Base-by-base conservation (phyloP, 208 protist species). In the Leptomonas seymouri region DNA sequence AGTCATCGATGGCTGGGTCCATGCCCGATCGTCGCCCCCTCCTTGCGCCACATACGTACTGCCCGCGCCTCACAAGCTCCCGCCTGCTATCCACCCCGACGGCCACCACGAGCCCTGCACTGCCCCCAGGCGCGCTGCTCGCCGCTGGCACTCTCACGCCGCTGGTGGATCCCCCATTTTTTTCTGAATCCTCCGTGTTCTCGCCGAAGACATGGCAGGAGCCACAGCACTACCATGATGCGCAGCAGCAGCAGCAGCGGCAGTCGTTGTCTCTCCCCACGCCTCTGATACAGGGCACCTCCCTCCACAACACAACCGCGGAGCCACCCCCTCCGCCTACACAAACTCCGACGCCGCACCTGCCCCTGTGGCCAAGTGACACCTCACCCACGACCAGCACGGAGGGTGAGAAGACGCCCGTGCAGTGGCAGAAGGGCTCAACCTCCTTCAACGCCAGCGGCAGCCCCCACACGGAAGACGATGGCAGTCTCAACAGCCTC, bases 171-270 rank as follows among this genome's bases (percentile, higher is more conserved):
- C 39, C n/a, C n/a, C n/a, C n/a, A n/a, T n/a, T n/a, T n/a, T n/a
- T n/a, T n/a, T n/a, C n/a, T n/a, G n/a, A n/a, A n/a, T n/a, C 58
- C 23, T 18, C 27, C 28, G 11, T 41, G 15, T 41, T 59, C 34
- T 39, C 34, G 34, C 7, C 34, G 34, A 12, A 3, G 9, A 12
- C 34, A 3, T 39, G 7, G 34, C 34, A n/a, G n/a, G n/a, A n/a
- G n/a, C n/a, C n/a, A n/a, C 34, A 39, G n/a, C 51, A 31, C 44
- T 16, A 4, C 12, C 44, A 48, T 28, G n/a, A 39, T 28, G n/a
- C 25, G 39, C 51, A 39, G 51, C 51, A 39, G 27, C 23, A 34
- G 51, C 51, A 57, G 39, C 51, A 39, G 51, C 51, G n/a, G 51
- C 1, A 57, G 51, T 39, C 51, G 23, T 55, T 7, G 9, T 20